These are phyloP conservation scores for Pyrus pyrifolia DNA, from an alignment of 306 rosid species.

Conservation along the genomic window DNA sequence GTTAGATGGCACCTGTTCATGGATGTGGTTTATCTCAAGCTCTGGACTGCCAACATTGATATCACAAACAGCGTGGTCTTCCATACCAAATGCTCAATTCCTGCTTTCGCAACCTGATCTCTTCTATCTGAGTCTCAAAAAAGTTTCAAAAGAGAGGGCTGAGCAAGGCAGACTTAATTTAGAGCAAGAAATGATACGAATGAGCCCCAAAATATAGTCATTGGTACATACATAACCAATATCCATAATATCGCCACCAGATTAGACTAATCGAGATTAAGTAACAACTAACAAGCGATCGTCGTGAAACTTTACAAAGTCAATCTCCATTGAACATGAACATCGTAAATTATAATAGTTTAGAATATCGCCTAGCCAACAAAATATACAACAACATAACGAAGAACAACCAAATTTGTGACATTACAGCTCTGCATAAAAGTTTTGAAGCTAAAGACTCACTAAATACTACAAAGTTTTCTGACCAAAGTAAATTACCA, in stretches of 20 bases:
- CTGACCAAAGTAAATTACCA: not conserved
- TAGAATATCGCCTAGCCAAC: not conserved
- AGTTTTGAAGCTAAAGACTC: not conserved
- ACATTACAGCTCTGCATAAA: not conserved
- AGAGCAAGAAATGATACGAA: not conserved
- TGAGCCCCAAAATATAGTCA: not conserved
- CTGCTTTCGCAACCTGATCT: slow-evolving; percentile 21
- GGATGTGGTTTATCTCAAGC: slow-evolving; percentile 25
- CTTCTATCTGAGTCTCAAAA: not conserved
- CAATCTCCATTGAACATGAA: not conserved
- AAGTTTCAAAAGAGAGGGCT: not conserved
- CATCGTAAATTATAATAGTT: too few species aligned
- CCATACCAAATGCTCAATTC: slow-evolving; percentile 35
- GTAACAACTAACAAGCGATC: not conserved
- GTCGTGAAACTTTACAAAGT: not conserved
- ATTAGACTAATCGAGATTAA: not conserved
- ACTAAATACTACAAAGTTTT: not conserved
- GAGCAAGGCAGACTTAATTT: not conserved
- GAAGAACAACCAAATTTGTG: not conserved
- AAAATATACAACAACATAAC: not conserved
- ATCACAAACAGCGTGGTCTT: slow-evolving; percentile 25
- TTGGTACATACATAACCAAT: not conserved
- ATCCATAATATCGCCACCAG: not conserved
- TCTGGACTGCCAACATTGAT: slow-evolving; percentile 23
- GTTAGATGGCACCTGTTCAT: slow-evolving; percentile 30